Base-by-base conservation (phyloP, 2,329 filamentous ascomycete genomes). In the Dactylellina sp. region DNA sequence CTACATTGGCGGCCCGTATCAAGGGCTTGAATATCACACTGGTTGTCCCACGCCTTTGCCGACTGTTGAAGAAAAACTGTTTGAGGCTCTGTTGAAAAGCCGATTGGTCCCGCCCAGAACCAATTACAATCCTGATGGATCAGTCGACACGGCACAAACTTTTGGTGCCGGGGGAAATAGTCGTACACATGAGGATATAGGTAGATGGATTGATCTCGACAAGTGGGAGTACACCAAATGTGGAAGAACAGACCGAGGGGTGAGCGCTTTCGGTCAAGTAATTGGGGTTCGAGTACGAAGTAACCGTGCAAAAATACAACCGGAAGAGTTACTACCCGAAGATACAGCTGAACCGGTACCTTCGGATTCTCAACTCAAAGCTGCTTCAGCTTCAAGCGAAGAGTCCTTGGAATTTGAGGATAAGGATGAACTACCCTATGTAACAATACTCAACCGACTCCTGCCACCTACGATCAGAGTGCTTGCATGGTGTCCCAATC, bases 201-300 rank as follows among this genome's bases (percentile, higher is more conserved):
- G 50, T 53, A 77, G 71, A 37, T 71, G 52, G 60, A 84, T 97
- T 24, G 89, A 91, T 81, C 97, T 92, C 86, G 88, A 91, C 35
- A 89, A 89, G 6, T 93, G 89, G 81, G 91, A 96, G 75, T 99
- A 98, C 81, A 93, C 91, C 37, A 99, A 99, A 81, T 97, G 94
- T 79, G 95, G 95, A 1, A 86, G 95, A 75, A 99, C 95, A 16
- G 95, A 99, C 80, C 86, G 89, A 61, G 95, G 95, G 11, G 95
- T 99, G 37, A 97, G 93, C 81, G 93, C 95, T 1, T 99, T 99
- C 83, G 95, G 95, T 0, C 95, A 99, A 83, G 95, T 99, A 66
- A 88, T 99, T 79, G 91, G 89, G 0, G 83, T 99, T 42, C 84
- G 90, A 63, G 89, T 99, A 14, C 85, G 94, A 79, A 97, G 93